phyloP scores from a whole-genome alignment of 495 filamentous ascomycete genomes.

The Rostrohypoxylon terebratum region DNA sequence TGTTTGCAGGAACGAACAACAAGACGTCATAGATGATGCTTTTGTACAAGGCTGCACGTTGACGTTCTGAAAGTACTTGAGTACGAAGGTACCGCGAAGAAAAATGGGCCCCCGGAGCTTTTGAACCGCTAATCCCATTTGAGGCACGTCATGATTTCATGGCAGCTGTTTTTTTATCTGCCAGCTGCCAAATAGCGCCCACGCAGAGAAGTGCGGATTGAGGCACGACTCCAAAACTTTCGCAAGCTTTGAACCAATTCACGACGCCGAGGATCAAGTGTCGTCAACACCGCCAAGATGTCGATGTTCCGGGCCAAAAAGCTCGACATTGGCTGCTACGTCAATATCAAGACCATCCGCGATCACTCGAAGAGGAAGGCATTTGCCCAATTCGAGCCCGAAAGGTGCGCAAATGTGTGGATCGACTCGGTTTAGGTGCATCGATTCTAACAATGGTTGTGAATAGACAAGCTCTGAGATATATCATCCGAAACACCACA shows the following conservation, averaged over 20 bases:
- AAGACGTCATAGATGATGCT: slow-evolving; percentile 39
- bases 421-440: neutral
- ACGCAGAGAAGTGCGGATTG: slow-evolving; percentile 10
- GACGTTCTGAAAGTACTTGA: slow-evolving; percentile 7
- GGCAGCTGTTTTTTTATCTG: neutral
- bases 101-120: slow-evolving; percentile 19
- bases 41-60: slow-evolving; percentile 16
- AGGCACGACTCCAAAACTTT: slow-evolving; percentile 44
- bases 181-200: slow-evolving; percentile 6
- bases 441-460: slow-evolving; percentile 17
- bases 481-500: slow-evolving; percentile 90
- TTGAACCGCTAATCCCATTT: slow-evolving; percentile 20
- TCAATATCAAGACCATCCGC: slow-evolving; percentile 85
- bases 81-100: slow-evolving; percentile 24
- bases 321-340: slow-evolving; percentile 85
- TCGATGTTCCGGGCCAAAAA: slow-evolving; percentile 86
- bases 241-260: slow-evolving; percentile 14
- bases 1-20: slow-evolving; percentile 20
- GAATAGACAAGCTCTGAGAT: slow-evolving; percentile 91
- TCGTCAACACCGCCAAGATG: slow-evolving; percentile 64
- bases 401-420: slow-evolving; percentile 69
- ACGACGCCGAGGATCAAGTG: slow-evolving; percentile 18
- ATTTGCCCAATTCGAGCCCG: slow-evolving; percentile 83
- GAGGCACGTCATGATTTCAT: neutral
- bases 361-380: slow-evolving; percentile 96